Percentiles rank a stretch among this genome's conserved stretches.
Conservation (phyloP, 2,329 filamentous ascomycete genomes). For the Trichoderma gracile region DNA sequence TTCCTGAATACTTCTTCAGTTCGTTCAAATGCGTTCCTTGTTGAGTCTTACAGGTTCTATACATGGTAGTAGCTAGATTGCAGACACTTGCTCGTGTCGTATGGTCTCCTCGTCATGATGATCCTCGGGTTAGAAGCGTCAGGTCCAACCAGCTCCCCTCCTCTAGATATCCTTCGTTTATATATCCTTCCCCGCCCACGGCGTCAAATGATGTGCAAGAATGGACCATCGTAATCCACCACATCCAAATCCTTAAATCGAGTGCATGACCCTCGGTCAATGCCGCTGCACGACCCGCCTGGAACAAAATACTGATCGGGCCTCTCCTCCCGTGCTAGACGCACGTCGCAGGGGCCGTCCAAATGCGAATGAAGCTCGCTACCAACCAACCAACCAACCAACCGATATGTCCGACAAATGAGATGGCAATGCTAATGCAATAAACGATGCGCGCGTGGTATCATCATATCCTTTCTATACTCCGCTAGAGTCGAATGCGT, state of each 20-base stretch:
- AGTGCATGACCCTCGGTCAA: neutral
- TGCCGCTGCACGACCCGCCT: neutral
- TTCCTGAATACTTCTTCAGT: neutral
- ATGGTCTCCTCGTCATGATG: neutral
- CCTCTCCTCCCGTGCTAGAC: neutral
- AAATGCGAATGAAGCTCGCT: conserved; percentile 21
- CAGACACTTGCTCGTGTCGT: neutral
- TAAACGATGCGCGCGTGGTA: conserved; percentile 25
- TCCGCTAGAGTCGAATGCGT: neutral
- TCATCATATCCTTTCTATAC: conserved; percentile 23
- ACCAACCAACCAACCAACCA: conserved; percentile 12
- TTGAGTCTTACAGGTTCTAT: conserved; percentile 2
- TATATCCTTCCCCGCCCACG: neutral
- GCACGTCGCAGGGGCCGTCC: neutral
- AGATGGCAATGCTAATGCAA: conserved; percentile 26
- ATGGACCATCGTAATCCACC: neutral
- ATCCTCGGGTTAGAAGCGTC: neutral
- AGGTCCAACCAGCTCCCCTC: neutral
- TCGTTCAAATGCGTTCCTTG: neutral
- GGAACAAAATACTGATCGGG: neutral
- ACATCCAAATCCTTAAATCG: conserved; percentile 7
- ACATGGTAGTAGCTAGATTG: conserved; percentile 9
- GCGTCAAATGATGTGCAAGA: neutral
- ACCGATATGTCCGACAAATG: conserved; percentile 21
- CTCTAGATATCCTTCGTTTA: neutral